These are phyloP conservation scores for Zymoseptoria ardabiliae DNA, from an alignment of 2,329 filamentous ascomycete genomes.

Conservation along the genomic window DNA sequence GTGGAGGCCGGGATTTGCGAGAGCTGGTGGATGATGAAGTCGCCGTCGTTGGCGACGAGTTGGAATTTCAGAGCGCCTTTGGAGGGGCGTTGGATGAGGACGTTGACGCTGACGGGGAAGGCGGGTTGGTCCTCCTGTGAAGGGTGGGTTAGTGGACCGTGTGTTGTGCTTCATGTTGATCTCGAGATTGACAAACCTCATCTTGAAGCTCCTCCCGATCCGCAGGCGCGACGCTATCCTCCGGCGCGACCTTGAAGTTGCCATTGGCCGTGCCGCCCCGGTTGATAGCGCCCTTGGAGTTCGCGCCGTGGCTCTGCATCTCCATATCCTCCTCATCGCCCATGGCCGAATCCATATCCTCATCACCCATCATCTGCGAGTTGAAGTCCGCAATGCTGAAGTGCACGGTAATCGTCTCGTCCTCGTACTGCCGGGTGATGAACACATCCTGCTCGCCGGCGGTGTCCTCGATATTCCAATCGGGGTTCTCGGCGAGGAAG, in stretches of 20 bases:
- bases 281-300: slow-evolving; percentile 50
- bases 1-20: slow-evolving; percentile 78
- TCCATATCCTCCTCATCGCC: slow-evolving; percentile 47
- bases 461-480: slow-evolving; percentile 68
- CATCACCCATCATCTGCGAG: slow-evolving; percentile 47
- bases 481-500: slow-evolving; percentile 70
- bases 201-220: slow-evolving; percentile 53
- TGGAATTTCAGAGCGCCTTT: slow-evolving; percentile 83
- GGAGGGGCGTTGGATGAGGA: slow-evolving; percentile 80
- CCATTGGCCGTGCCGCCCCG: slow-evolving; percentile 44
- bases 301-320: slow-evolving; percentile 49
- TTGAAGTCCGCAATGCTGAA: slow-evolving; percentile 82
- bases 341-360: slow-evolving; percentile 25
- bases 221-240: slow-evolving; percentile 50
- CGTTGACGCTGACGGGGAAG: slow-evolving; percentile 75
- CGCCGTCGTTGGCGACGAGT: slow-evolving; percentile 75
- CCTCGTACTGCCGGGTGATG: slow-evolving; percentile 72
- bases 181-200: slow-evolving; percentile 31
- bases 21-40: slow-evolving; percentile 82
- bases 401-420: slow-evolving; percentile 78
- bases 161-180: slow-evolving; percentile 35
- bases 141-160: slow-evolving; percentile 2
- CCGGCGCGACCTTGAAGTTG: slow-evolving; percentile 49
- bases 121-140: slow-evolving; percentile 44
- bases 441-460: slow-evolving; percentile 82